Evolutionary conservation across 192 early-diverging fungal species (phyloP).

Genomic region (Ramicandelaber brevisporus): DNA sequence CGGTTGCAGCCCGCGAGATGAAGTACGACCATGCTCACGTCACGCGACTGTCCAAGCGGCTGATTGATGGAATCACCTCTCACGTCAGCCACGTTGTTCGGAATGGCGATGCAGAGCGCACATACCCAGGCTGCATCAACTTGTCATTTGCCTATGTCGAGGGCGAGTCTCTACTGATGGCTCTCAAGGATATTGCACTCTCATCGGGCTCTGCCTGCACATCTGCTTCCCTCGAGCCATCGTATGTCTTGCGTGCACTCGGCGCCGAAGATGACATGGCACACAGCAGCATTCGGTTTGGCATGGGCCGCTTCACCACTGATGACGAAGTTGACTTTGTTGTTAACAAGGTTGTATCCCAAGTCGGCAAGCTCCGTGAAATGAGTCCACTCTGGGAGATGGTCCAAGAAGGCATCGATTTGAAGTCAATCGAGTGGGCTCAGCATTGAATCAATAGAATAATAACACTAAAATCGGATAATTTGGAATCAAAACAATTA

Average conservation of each 20-base stretch:
- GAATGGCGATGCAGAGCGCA: slow-evolving; percentile 57
- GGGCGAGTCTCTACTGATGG: slow-evolving; percentile 94
- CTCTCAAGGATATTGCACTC: slow-evolving; percentile 87
- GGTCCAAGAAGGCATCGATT: slow-evolving; percentile 79
- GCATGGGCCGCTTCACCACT: slow-evolving; percentile 89
- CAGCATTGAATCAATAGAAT: slow-evolving; percentile 66
- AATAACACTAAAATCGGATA: no score
- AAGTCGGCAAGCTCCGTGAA: slow-evolving; percentile 70
- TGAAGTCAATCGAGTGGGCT: slow-evolving; percentile 77
- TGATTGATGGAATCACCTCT: slow-evolving; percentile 56
- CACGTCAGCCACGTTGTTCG: slow-evolving; percentile 59
- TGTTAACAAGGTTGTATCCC: slow-evolving; percentile 42
- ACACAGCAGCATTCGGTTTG: slow-evolving; percentile 84
- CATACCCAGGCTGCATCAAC: slow-evolving; percentile 86
- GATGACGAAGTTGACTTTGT: slow-evolving; percentile 85
- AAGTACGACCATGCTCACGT: slow-evolving; percentile 56
- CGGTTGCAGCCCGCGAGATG: slow-evolving; percentile 55
- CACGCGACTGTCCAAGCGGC: slow-evolving; percentile 37
- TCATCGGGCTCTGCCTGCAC: slow-evolving; percentile 92
- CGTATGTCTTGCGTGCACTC: slow-evolving; percentile 87
- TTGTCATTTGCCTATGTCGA: slow-evolving; percentile 91
- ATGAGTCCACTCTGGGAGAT: slow-evolving; percentile 98
- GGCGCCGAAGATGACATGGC: slow-evolving; percentile 94
- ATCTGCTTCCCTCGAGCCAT: slow-evolving; percentile 83
- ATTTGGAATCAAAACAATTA: no score